Base-by-base conservation (phyloP, 1,284 basidiomycete species). In the Ustilago nuda region DNA sequence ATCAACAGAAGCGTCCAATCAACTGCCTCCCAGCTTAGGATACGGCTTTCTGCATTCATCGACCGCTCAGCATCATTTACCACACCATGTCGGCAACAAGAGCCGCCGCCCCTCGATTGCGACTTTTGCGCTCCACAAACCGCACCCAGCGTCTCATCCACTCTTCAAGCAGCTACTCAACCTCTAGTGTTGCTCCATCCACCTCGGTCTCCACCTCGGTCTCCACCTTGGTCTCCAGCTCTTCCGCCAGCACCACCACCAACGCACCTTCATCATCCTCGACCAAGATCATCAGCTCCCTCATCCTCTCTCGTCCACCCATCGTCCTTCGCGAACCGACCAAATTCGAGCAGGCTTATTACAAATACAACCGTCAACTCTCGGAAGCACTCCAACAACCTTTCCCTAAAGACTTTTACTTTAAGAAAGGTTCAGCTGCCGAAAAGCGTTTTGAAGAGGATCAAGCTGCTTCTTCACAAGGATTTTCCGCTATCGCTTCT, bases 381-480 rank as follows among this genome's bases (percentile, higher is more conserved):
- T 90, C 91, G 75, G 92, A 93, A 78, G 92, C 94, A 6, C 88
- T 98, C 48, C 92, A 92, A 84, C 94, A 95, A 83, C 95, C 95
- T 0, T 92, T 94, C 86, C 92, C 94, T 17, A 90, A 91, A 64
- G 91, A 94, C 50, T 96, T 97, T 86, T 98, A 97, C 89, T 98
- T 98, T 89, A 95, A 95, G 87, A 91, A 92, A 67, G 95, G 95
- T 0, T 94, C 94, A 0, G 89, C 94, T 3, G 90, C 96, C 37
- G 92, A 95, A 85, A 91, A 91, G 48, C 90, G 92, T 56, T 98
- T 95, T 85, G 89, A 92, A 76, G 87, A 87, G 45, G 85, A 86
- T 4, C 75, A 77, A 51, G 61, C 67, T 3, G 61, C 61, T 58
- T 54, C 66, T 35, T 35, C 75, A 27, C 71, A 55, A 33, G 75